Conservation (phyloP, 2,329 filamentous ascomycete species). For the Lachnellula arida region DNA sequence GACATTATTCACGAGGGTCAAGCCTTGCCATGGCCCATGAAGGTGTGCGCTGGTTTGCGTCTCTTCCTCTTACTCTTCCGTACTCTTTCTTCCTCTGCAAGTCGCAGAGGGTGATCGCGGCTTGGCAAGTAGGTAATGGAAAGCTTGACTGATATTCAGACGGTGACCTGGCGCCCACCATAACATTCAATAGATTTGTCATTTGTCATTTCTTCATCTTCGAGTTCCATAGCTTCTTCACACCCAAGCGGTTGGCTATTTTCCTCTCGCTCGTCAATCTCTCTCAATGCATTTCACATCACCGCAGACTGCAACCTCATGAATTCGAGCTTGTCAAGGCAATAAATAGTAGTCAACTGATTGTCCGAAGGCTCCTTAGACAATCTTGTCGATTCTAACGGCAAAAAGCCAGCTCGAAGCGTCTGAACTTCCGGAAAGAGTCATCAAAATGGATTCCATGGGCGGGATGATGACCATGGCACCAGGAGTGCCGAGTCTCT, state of each 20-base stretch:
- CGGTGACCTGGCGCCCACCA: background rate
- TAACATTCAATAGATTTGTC: background rate
- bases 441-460: background rate
- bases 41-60: slow-evolving; percentile 10
- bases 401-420: no score
- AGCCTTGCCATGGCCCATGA: no score
- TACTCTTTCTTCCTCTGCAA: background rate
- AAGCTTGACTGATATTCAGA: background rate
- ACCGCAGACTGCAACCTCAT: background rate
- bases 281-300: background rate
- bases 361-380: no score
- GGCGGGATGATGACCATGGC: slow-evolving; percentile 32
- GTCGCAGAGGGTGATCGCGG: background rate
- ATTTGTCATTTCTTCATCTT: background rate
- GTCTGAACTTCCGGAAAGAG: no score
- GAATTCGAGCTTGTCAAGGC: background rate
- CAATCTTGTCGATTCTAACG: no score
- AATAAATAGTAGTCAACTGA: background rate
- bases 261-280: background rate
- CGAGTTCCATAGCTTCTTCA: background rate
- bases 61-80: background rate
- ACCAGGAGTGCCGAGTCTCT: slow-evolving; percentile 35
- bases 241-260: background rate
- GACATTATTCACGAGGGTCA: background rate
- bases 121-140: background rate